phyloP scores from a whole-genome alignment of 2,329 filamentous ascomycete genomes.

The Epichloe hybrida region DNA sequence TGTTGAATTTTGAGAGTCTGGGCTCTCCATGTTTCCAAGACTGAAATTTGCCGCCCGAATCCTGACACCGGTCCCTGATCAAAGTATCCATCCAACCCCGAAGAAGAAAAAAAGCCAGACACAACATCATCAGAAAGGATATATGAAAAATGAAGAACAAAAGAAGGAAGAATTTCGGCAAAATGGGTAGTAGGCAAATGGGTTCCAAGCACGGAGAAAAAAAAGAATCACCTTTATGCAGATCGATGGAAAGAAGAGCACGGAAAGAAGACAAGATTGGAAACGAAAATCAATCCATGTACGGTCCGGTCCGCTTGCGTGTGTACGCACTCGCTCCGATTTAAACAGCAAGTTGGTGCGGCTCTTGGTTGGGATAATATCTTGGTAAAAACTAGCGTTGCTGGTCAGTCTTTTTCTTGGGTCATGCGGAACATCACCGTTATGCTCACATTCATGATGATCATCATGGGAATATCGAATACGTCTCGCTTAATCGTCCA shows the following conservation, averaged over 20 bases:
- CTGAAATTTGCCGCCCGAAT: neutral
- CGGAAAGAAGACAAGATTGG: neutral
- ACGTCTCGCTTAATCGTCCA: constrained; percentile 96
- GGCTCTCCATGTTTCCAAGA: neutral
- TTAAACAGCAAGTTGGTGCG: constrained; percentile 41
- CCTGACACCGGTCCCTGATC: neutral
- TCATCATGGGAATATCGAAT: constrained; percentile 97
- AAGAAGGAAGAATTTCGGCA: too few relatives aligned
- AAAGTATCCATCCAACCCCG: neutral
- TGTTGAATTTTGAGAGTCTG: neutral
- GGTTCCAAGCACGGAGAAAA: neutral
- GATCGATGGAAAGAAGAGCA: neutral
- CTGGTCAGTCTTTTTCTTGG: constrained; percentile 9
- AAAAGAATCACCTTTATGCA: neutral
- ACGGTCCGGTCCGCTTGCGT: neutral
- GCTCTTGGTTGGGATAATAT: constrained; percentile 44
- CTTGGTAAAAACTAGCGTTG: constrained; percentile 40
- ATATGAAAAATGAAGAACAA: too few relatives aligned
- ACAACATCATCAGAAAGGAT: neutral
- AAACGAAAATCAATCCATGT: neutral
- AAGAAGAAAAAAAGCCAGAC: neutral
- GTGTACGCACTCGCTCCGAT: neutral
- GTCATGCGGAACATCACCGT: neutral
- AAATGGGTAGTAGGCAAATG: neutral
- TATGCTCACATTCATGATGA: constrained; percentile 86